Base-by-base conservation (phyloP, 169 alveolate species). In the Plasmodium knowlesi region DNA sequence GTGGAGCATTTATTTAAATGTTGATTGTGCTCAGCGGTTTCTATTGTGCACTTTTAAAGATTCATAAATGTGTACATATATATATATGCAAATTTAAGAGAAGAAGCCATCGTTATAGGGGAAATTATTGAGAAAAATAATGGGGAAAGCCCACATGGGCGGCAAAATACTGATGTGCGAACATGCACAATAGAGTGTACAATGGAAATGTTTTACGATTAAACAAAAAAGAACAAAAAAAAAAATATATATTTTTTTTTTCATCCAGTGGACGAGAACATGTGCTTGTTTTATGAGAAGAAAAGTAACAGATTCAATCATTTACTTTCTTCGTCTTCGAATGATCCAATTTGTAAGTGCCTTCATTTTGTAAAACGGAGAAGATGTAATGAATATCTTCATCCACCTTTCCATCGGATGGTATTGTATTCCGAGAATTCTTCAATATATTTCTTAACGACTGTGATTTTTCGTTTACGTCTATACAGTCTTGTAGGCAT, bases 301-400 rank as follows among this genome's bases (percentile, higher is more conserved):
- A 6, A 16, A 74, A 74, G 34, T 5, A 34, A 34, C 83, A 30
- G 83, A 32, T 32, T 39, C 28, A 74, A 28, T 39, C 61, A 0
- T 86, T 19, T 50, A 57, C 37, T 39, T 88, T 72, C 81, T 61
- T 41, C 25, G 81, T 88, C 50, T 88, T 70, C 46, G 94, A 61
- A 88, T 88, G 94, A 71, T 88, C 71, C n/a, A 88, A 50, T 67
- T 88, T 88, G 73, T 88, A 88, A 12, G 89, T 76, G 5, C 83
- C 88, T 46, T 88, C 94, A 79, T 88, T 88, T 14, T 88, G 85
- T 37, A 88, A 22, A 76, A 78, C 74, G 34, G 89, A 88, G 79
- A 88, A 88, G 43, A 88, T 73, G 4, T 39, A 61, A 88, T 88
- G 80, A 73, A 88, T 53, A 79, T 88, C 54, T 8, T 46, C 81